phyloP scores from a whole-genome alignment of 306 rosid genomes.

The Vicia faba region DNA sequence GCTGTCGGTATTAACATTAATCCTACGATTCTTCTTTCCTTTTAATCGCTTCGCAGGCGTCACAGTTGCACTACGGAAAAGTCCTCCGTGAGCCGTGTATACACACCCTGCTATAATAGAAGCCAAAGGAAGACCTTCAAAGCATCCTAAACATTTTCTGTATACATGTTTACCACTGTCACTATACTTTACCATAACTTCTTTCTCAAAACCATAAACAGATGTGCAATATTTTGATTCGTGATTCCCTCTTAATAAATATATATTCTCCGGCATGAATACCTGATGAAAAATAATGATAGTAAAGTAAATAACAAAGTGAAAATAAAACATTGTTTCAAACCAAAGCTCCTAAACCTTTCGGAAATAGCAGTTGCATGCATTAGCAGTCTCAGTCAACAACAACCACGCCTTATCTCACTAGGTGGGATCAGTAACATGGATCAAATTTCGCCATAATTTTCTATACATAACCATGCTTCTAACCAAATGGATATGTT shows the following conservation, averaged over 20 bases:
- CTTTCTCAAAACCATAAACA: conserved; percentile 88
- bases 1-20: conserved; percentile 49
- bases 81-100: conserved; percentile 90
- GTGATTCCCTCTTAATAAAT: conserved; percentile 81
- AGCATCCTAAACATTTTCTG: conserved; percentile 87
- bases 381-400: background rate
- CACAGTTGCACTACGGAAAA: conserved; percentile 66
- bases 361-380: background rate
- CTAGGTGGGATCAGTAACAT: too few relatives aligned
- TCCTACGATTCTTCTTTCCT: conserved; percentile 77
- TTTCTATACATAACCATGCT: too few relatives aligned
- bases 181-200: conserved; percentile 72
- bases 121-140: conserved; percentile 92
- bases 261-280: conserved; percentile 60
- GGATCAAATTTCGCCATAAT: too few relatives aligned
- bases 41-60: conserved; percentile 68
- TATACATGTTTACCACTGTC: conserved; percentile 84
- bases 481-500: background rate
- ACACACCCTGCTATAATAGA: conserved; percentile 72
- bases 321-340: background rate
- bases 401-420: too few relatives aligned
- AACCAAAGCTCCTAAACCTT: background rate
- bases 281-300: conserved; percentile 49
- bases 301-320: conserved; percentile 24
- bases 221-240: conserved; percentile 92